A percentile compares a stretch with the other conserved stretches of the same genome.
Evolutionary conservation across 495 filamentous ascomycete species (phyloP).

Genomic region (Filosporella fistucella): DNA sequence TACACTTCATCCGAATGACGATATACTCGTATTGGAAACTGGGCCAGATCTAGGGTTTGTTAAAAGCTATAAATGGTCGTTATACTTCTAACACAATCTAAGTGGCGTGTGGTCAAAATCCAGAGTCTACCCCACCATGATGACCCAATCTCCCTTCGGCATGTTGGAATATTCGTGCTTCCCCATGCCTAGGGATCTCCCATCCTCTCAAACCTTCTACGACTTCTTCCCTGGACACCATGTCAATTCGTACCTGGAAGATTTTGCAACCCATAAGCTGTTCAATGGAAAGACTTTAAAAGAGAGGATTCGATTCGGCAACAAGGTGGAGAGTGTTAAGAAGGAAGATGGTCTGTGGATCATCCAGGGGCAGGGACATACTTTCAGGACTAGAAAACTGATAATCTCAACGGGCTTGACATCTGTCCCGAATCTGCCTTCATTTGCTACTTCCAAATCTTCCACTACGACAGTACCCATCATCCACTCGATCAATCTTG

Average conservation of each 20-base stretch:
- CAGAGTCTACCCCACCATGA: conserved; percentile 61
- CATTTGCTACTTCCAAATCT: no score
- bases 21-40: conserved; percentile 48
- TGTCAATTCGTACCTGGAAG: conserved; percentile 12
- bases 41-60: conserved; percentile 23
- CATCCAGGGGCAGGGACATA: conserved; percentile 14
- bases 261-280: conserved; percentile 20
- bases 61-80: conserved; percentile 37
- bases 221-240: not conserved
- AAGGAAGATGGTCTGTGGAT: conserved; percentile 23
- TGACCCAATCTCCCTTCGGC: conserved; percentile 48
- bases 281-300: conserved; percentile 33
- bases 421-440: conserved; percentile 34
- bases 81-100: conserved; percentile 42
- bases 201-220: not conserved
- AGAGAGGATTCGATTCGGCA: conserved; percentile 23
- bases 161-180: conserved; percentile 68
- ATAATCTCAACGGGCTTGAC: conserved; percentile 41
- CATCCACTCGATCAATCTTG: conserved; percentile 33
- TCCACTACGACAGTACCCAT: conserved; percentile 25
- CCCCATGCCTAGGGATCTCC: conserved; percentile 53
- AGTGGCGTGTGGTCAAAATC: conserved; percentile 70
- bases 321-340: conserved; percentile 10
- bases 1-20: conserved; percentile 43
- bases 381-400: conserved; percentile 29